Percentiles rank a stretch among this genome's conserved stretches.
These are phyloP conservation scores for Mycena leptocephala DNA, from an alignment of 768 basidiomycete genomes.

Conservation along the genomic window DNA sequence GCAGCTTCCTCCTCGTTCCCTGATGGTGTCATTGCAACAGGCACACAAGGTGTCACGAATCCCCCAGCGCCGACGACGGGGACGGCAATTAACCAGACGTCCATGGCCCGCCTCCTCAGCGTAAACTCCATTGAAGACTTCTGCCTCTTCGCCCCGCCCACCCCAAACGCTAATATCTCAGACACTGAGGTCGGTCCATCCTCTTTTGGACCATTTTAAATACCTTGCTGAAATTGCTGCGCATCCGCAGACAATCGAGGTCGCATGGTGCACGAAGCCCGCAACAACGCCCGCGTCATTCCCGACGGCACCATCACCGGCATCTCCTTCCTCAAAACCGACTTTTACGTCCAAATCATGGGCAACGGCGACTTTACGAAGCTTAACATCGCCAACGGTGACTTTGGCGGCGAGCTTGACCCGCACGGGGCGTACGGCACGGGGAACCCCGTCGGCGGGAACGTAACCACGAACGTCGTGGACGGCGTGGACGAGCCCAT, in stretches of 20 bases:
- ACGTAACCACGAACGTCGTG: slow-evolving; percentile 60
- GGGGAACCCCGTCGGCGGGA: slow-evolving; percentile 63
- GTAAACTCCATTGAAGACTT: slow-evolving; percentile 31
- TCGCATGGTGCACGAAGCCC: slow-evolving; percentile 34
- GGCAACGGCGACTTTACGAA: slow-evolving; percentile 60
- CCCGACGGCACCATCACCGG: slow-evolving; percentile 31
- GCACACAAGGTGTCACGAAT: slow-evolving; percentile 21
- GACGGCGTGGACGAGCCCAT: slow-evolving; percentile 52
- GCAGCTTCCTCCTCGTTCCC: slow-evolving; percentile 23
- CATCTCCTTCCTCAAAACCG: slow-evolving; percentile 36
- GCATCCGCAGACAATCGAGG: slow-evolving; percentile 26
- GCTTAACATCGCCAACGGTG: slow-evolving; percentile 57
- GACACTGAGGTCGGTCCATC: slow-evolving; percentile 19
- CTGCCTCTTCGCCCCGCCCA: slow-evolving; percentile 31
- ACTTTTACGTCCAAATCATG: slow-evolving; percentile 59
- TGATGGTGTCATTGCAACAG: slow-evolving; percentile 26
- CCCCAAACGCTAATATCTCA: slow-evolving; percentile 5
- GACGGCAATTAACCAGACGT: slow-evolving; percentile 26
- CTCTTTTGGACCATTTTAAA: neutral
- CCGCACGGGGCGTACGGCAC: slow-evolving; percentile 58
- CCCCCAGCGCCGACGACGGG: slow-evolving; percentile 12
- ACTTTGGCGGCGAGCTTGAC: slow-evolving; percentile 63
- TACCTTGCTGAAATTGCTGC: neutral
- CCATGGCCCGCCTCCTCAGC: slow-evolving; percentile 22
- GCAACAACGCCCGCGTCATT: slow-evolving; percentile 30